Percentiles rank a stretch among this genome's conserved stretches.
Conservation (phyloP, 495 filamentous ascomycete species). For the Aspergillus nidulans region DNA sequence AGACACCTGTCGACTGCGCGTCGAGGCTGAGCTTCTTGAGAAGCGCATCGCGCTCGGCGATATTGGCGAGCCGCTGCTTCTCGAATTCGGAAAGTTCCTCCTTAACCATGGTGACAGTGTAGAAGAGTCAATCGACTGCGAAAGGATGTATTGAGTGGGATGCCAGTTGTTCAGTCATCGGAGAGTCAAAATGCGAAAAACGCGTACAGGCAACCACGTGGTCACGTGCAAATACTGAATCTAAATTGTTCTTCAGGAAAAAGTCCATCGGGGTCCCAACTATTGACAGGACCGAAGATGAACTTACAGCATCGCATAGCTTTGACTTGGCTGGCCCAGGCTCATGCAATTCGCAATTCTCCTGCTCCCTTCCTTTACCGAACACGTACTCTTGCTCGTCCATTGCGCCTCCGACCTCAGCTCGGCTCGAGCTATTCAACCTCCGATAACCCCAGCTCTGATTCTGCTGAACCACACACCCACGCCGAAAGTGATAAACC, state of each 20-base stretch:
- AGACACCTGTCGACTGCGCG: conserved; percentile 50
- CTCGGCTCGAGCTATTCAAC: conserved; percentile 8
- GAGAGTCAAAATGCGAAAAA: background rate
- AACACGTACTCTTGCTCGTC: conserved; percentile 53
- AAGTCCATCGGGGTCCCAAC: background rate
- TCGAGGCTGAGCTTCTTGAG: conserved; percentile 54
- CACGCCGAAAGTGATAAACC: background rate
- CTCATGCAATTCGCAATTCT: conserved; percentile 20
- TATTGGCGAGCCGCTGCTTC: conserved; percentile 64
- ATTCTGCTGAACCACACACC: conserved; percentile 1
- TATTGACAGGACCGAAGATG: conserved; percentile 5
- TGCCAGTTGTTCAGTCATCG: conserved; percentile 1
- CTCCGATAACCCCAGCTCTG: background rate
- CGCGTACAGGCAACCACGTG: conserved; percentile 15
- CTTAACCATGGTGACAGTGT: conserved; percentile 12
- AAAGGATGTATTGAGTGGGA: background rate
- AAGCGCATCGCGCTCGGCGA: conserved; percentile 68
- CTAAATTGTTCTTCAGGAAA: background rate
- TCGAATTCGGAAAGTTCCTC: conserved; percentile 62
- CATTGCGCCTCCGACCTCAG: conserved; percentile 12
- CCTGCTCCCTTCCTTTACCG: conserved; percentile 65
- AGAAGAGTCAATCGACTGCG: background rate
- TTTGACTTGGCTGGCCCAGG: conserved; percentile 18
- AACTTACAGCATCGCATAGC: conserved; percentile 13
- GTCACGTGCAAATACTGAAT: conserved; percentile 11